phyloP scores from a whole-genome alignment of 2,329 filamentous ascomycete genomes.

The Rhynchosporium agropyri region DNA sequence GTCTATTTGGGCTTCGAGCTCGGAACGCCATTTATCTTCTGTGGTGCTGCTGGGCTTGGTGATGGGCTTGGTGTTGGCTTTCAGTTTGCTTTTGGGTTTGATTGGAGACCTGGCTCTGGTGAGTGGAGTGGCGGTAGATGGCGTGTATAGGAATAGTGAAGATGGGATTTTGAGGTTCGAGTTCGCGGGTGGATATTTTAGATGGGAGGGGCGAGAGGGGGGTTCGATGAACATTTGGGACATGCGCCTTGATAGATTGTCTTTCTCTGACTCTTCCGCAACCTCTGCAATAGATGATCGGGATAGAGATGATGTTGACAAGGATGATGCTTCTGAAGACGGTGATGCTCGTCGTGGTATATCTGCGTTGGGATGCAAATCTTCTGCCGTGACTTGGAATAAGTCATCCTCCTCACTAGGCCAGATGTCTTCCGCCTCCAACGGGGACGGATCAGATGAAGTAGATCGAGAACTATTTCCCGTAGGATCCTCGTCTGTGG shows the following conservation, averaged over 20 bases:
- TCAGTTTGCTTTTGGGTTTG: neutral
- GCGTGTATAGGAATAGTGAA: slow-evolving; percentile 30
- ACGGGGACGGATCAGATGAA: neutral
- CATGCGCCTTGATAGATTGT: neutral
- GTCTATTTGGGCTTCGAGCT: neutral
- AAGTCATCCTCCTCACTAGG: neutral
- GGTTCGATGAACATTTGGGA: slow-evolving; percentile 12
- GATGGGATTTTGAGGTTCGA: slow-evolving; percentile 35
- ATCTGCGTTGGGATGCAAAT: neutral
- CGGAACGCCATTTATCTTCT: too few relatives aligned
- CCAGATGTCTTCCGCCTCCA: neutral
- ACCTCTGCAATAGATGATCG: neutral
- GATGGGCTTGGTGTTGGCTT: slow-evolving; percentile 2
- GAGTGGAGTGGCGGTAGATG: neutral
- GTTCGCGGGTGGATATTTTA: slow-evolving; percentile 36
- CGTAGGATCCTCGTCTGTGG: slow-evolving; percentile 13
- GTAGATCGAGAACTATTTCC: neutral
- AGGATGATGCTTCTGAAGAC: neutral
- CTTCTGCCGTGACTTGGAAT: too few relatives aligned
- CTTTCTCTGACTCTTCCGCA: neutral
- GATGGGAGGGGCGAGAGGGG: slow-evolving; percentile 25
- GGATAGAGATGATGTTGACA: neutral
- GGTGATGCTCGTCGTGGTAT: neutral
- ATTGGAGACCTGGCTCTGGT: neutral
- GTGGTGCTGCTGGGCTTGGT: neutral